Evolutionary conservation across 2,329 filamentous ascomycete genomes (phyloP).

Genomic region (Mollisia scopiformis): DNA sequence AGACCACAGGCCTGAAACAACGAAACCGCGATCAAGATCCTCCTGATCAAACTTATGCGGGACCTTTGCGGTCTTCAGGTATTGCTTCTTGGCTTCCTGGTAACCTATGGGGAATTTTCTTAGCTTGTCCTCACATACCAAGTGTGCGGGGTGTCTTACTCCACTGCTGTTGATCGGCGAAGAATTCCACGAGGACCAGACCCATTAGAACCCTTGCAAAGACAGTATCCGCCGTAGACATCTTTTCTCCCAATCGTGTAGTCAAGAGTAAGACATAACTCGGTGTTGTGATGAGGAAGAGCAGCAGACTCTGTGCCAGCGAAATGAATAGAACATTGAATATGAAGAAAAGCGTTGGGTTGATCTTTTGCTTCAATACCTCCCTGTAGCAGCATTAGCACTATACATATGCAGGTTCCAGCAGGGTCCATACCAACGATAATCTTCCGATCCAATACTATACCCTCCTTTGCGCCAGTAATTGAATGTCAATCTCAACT

Average conservation of each 20-base stretch:
- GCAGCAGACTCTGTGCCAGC: conserved; percentile 77
- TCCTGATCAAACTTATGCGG: conserved; percentile 65
- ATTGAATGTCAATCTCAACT: conserved; percentile 88
- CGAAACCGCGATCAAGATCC: conserved; percentile 89
- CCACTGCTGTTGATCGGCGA: conserved; percentile 95
- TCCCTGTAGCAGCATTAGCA: conserved; percentile 50
- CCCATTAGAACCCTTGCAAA: conserved; percentile 58
- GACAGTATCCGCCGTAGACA: conserved; percentile 56
- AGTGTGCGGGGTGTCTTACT: conserved; percentile 46
- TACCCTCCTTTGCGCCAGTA: conserved; percentile 98
- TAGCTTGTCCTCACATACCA: not conserved
- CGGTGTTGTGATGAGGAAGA: conserved; percentile 78
- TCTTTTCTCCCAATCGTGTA: conserved; percentile 61
- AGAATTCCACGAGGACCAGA: conserved; percentile 68
- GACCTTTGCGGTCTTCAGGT: conserved; percentile 73
- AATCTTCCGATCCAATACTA: conserved; percentile 86
- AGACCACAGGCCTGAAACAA: conserved; percentile 81
- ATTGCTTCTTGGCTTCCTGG: conserved; percentile 79
- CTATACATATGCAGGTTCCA: not conserved
- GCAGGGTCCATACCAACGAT: conserved; percentile 67
- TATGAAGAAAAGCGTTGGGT: conserved; percentile 69
- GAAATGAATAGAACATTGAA: conserved; percentile 93
- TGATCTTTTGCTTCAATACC: conserved; percentile 69
- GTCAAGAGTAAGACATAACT: conserved; percentile 82
- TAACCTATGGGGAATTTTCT: conserved; percentile 54